phyloP scores from a whole-genome alignment of 2,329 filamentous ascomycete species.

The Arthroderma uncinatum region DNA sequence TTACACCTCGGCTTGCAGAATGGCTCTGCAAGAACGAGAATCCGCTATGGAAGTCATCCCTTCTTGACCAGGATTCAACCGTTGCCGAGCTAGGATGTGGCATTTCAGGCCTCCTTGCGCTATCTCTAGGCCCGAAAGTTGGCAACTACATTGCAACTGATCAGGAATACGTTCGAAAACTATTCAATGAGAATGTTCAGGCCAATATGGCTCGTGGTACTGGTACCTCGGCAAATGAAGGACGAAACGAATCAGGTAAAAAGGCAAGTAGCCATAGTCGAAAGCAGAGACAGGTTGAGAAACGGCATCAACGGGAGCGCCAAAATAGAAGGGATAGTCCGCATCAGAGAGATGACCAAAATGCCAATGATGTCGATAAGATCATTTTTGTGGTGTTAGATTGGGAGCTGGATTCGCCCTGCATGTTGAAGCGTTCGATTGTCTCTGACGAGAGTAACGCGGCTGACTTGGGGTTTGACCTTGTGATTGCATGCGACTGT shows the following conservation, averaged over 20 bases:
- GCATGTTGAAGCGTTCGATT: constrained; percentile 24
- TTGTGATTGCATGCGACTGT: constrained; percentile 79
- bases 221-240: neutral
- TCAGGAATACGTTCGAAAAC: constrained; percentile 68
- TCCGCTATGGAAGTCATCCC: constrained; percentile 46
- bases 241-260: neutral
- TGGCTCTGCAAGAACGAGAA: constrained; percentile 61
- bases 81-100: constrained; percentile 82
- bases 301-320: neutral
- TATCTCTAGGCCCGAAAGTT: constrained; percentile 54
- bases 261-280: neutral
- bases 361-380: constrained; percentile 19
- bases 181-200: constrained; percentile 64
- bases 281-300: neutral
- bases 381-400: constrained; percentile 57
- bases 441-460: constrained; percentile 17
- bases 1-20: constrained; percentile 68
- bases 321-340: neutral
- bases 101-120: constrained; percentile 66
- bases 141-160: constrained; percentile 68
- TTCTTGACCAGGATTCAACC: constrained; percentile 46
- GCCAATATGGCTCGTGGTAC: constrained; percentile 24
- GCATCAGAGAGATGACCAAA: neutral
- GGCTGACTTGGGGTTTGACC: constrained; percentile 51
- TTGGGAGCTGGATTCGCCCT: constrained; percentile 57